Evolutionary conservation across 192 early-diverging fungal genomes (phyloP).

Genomic region (Obelidium mucronatum): DNA sequence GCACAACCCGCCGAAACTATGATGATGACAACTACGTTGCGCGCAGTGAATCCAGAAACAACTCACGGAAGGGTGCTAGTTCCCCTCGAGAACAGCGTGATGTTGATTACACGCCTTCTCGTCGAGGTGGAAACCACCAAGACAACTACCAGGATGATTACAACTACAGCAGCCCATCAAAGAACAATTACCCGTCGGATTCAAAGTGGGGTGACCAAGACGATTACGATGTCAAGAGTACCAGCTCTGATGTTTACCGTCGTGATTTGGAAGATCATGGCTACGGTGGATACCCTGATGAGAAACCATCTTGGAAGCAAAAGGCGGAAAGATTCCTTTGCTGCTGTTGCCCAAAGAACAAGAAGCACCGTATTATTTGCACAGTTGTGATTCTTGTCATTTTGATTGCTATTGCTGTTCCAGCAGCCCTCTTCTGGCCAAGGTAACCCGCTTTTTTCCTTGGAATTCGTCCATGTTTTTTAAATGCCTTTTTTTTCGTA

Average conservation of each 20-base stretch:
- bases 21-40: not conserved
- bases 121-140: not conserved
- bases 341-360: slow-evolving; percentile 36
- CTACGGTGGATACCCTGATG: not conserved
- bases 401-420: slow-evolving; percentile 6
- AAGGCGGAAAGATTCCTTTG: slow-evolving; percentile 16
- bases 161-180: not conserved
- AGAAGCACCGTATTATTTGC: slow-evolving; percentile 28
- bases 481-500: not conserved
- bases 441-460: not conserved
- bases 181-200: not conserved
- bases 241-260: not conserved
- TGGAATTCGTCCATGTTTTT: not conserved
- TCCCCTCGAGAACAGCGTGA: not conserved
- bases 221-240: slow-evolving; percentile 9
- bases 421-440: not conserved
- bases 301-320: not conserved
- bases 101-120: not conserved
- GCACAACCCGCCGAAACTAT: not conserved
- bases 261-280: not conserved
- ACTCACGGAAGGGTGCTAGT: not conserved
- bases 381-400: slow-evolving; percentile 13
- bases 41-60: not conserved
- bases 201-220: slow-evolving; percentile 4
- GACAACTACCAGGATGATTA: not conserved